Evolutionary conservation across 768 basidiomycete species (phyloP).

Genomic region (Agrocybe chaxingu): DNA sequence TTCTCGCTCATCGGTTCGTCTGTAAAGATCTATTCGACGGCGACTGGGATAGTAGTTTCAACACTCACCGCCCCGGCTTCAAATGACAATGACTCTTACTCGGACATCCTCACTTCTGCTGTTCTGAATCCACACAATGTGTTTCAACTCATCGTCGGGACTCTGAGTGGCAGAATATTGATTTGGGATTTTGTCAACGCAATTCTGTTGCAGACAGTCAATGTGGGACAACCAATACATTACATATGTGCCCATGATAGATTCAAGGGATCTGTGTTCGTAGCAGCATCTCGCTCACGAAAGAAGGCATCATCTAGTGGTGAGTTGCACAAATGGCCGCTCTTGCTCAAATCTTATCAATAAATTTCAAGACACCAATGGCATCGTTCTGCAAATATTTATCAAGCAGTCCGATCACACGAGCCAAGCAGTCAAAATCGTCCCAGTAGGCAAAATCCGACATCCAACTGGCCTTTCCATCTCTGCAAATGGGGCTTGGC

Average conservation of each 20-base stretch:
- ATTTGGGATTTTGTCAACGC: conserved; percentile 96
- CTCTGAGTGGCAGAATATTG: conserved; percentile 78
- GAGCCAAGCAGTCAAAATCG: conserved; percentile 46
- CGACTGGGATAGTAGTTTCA: conserved; percentile 77
- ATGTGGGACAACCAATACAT: conserved; percentile 65
- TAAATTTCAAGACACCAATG: conserved; percentile 44
- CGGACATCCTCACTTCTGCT: conserved; percentile 66
- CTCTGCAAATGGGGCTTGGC: conserved; percentile 74
- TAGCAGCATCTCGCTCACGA: conserved; percentile 52
- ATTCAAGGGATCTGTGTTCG: conserved; percentile 68
- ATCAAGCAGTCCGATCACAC: conserved; percentile 45
- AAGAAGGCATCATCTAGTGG: conserved; percentile 39
- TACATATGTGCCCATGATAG: conserved; percentile 68
- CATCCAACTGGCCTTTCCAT: conserved; percentile 61
- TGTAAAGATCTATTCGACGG: conserved; percentile 81
- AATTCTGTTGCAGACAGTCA: conserved; percentile 69
- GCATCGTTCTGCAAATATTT: conserved; percentile 61
- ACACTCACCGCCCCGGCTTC: conserved; percentile 61
- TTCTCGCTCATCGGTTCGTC: conserved; percentile 80
- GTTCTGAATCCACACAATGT: conserved; percentile 81
- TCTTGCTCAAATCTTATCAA: conserved; percentile 7
- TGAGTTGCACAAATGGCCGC: conserved; percentile 12
- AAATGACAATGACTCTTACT: conserved; percentile 30
- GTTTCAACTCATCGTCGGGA: conserved; percentile 86
- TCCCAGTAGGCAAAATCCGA: conserved; percentile 65